Percentiles rank a stretch among this genome's conserved stretches.
These are phyloP conservation scores for Periglandula ipomoeae DNA, from an alignment of 2,329 filamentous ascomycete genomes.

Conservation along the genomic window DNA sequence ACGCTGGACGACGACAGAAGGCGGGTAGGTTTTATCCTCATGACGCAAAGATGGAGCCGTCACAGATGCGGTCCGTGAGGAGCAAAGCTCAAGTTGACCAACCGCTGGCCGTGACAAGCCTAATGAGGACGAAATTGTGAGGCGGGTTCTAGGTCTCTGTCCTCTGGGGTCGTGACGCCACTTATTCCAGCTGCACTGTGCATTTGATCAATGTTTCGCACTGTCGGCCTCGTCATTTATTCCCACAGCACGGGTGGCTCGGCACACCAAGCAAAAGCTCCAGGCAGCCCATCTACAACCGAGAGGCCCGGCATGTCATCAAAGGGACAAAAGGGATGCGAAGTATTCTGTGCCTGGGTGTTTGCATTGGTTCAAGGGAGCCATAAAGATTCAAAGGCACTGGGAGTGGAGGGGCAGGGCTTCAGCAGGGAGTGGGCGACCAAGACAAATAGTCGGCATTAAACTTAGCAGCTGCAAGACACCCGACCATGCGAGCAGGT, in stretches of 20 bases:
- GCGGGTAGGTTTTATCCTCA: conserved; percentile 49
- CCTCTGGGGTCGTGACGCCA: conserved; percentile 5
- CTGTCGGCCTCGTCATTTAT: background rate
- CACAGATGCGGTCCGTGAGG: conserved; percentile 6
- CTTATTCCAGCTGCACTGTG: conserved; percentile 4
- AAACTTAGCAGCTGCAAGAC: no score
- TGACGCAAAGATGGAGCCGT: conserved; percentile 19
- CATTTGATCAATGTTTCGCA: background rate
- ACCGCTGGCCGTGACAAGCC: conserved; percentile 1
- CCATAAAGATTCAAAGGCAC: no score
- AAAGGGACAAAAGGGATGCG: background rate
- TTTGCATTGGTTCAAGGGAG: no score
- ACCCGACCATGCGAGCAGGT: no score
- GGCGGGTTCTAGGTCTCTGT: conserved; percentile 4
- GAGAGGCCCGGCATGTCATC: background rate
- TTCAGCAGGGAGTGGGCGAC: no score
- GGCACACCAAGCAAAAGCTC: background rate
- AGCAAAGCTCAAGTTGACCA: conserved; percentile 10
- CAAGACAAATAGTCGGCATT: no score
- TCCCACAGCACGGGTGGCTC: background rate
- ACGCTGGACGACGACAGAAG: conserved; percentile 34
- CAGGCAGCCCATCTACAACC: background rate
- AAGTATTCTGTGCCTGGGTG: background rate
- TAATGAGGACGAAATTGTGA: conserved; percentile 2
- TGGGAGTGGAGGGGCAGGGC: no score